phyloP scores from a whole-genome alignment of 208 protist genomes.

The Trypanosoma grayi region DNA sequence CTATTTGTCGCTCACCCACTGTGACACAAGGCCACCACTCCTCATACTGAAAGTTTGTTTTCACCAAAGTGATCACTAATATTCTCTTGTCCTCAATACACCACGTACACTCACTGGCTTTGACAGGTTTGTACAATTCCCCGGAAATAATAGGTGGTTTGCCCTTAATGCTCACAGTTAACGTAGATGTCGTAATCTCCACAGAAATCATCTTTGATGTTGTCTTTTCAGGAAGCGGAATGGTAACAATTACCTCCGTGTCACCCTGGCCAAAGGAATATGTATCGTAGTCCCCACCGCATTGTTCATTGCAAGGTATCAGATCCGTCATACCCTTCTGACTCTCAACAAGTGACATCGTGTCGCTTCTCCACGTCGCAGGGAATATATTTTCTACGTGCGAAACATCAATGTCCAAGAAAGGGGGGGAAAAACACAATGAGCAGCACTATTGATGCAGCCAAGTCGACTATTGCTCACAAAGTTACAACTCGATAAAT shows the following conservation, averaged over 20 bases:
- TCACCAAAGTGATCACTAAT: slow-evolving; percentile 66
- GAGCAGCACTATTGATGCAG: slow-evolving; percentile 10
- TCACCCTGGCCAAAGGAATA: slow-evolving; percentile 84
- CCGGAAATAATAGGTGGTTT: slow-evolving; percentile 56
- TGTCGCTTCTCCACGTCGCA: neutral
- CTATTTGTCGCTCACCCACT: slow-evolving; percentile 67
- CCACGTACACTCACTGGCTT: slow-evolving; percentile 81
- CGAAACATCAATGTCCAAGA: neutral
- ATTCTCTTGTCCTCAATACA: slow-evolving; percentile 66
- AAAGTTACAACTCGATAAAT: neutral
- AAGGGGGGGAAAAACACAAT: slow-evolving; percentile 16
- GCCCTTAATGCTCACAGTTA: slow-evolving; percentile 50
- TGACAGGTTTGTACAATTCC: slow-evolving; percentile 74
- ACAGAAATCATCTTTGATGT: slow-evolving; percentile 60
- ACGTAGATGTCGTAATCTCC: slow-evolving; percentile 33
- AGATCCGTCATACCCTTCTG: slow-evolving; percentile 68
- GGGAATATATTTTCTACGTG: neutral
- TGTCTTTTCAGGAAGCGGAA: slow-evolving; percentile 54
- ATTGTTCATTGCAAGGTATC: slow-evolving; percentile 77
- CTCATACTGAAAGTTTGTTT: slow-evolving; percentile 82
- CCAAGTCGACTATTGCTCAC: neutral
- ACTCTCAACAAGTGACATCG: slow-evolving; percentile 55
- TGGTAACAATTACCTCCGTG: slow-evolving; percentile 64
- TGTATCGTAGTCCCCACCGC: slow-evolving; percentile 71
- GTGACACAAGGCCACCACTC: slow-evolving; percentile 89